Conservation (phyloP, 2,329 filamentous ascomycete species). For the Macrophomina pseudophaseolina region DNA sequence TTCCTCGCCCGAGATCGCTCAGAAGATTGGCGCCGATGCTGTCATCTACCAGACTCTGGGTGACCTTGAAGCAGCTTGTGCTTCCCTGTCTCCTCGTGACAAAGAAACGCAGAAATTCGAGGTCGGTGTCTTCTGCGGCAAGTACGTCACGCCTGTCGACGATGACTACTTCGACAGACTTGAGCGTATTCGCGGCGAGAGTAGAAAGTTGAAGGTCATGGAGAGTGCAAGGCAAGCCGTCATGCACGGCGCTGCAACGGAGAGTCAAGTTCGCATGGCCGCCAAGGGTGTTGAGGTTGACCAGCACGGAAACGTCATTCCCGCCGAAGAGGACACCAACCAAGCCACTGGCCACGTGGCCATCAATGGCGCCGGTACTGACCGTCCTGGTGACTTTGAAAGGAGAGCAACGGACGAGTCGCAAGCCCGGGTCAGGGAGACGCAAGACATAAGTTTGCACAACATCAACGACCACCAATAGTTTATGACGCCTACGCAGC, state of each 20-base stretch:
- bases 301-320: constrained; percentile 61
- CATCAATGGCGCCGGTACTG: constrained; percentile 26
- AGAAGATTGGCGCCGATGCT: constrained; percentile 73
- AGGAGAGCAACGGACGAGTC: constrained; percentile 39
- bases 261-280: constrained; percentile 66
- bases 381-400: constrained; percentile 31
- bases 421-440: constrained; percentile 52
- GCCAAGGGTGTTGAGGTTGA: constrained; percentile 66
- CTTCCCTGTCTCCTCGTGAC: constrained; percentile 68
- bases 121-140: constrained; percentile 88
- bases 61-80: constrained; percentile 80
- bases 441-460: constrained; percentile 66
- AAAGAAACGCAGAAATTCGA: constrained; percentile 72
- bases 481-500: not conserved
- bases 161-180: constrained; percentile 83
- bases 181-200: constrained; percentile 72
- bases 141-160: constrained; percentile 81
- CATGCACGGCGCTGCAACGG: constrained; percentile 64
- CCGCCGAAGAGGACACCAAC: constrained; percentile 42
- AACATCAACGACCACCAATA: constrained; percentile 53
- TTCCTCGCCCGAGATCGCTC: constrained; percentile 64
- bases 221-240: constrained; percentile 69
- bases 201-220: constrained; percentile 68
- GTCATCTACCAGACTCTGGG: constrained; percentile 79
- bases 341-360: constrained; percentile 32